Evolutionary conservation across 2,329 filamentous ascomycete species (phyloP), one percentile per base, ranked within the genome.

Genomic region (Fusarium lateritium): DNA sequence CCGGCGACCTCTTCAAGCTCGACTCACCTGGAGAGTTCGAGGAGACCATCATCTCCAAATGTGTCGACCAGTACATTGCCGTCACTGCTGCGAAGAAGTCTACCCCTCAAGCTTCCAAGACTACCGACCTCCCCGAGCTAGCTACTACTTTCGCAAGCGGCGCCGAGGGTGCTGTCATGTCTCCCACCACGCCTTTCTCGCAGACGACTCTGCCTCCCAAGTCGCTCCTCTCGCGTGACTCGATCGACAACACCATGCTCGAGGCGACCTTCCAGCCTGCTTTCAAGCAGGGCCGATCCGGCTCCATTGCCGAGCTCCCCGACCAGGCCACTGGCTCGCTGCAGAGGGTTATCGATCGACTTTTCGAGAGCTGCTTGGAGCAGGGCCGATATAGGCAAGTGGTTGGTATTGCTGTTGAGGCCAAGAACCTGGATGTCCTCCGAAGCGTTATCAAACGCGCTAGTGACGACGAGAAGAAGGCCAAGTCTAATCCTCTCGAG

Each of bases 1-100:
- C 96, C 24, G 96, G 96, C 64, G 93, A 98, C 78, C 90, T 97
- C 50, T 98, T 99, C 86, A 93, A 97, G 83, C 88, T 98, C 71
- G 93, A 98, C 76, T 88, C 91, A 56, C 91, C 93, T 53, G 92
- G 94, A 81, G 96, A 99, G 84, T 99, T 97, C 77, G 96, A 99
- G 81, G 94, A 99, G 84, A 99, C 96, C 59, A 98, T 99, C 83
- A 94, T 98, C 80, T 95, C 95, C 63, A 98, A 97, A 87, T 99
- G 96, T 78, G 90, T 99, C 76, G 96, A 99, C 81, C 97, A 97
- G 71, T 99, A 98, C 83, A 98, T 99, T 76, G 91, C 93, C 62
- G 87, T 94, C 43, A 86, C 84, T 51, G 83, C 85, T 43, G 82
- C 85, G 64, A 83, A 85, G 71, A 84, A 88, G 73, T 76, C 79